phyloP scores from a whole-genome alignment of 148 eudicot species.

The Camellia sinensis region DNA sequence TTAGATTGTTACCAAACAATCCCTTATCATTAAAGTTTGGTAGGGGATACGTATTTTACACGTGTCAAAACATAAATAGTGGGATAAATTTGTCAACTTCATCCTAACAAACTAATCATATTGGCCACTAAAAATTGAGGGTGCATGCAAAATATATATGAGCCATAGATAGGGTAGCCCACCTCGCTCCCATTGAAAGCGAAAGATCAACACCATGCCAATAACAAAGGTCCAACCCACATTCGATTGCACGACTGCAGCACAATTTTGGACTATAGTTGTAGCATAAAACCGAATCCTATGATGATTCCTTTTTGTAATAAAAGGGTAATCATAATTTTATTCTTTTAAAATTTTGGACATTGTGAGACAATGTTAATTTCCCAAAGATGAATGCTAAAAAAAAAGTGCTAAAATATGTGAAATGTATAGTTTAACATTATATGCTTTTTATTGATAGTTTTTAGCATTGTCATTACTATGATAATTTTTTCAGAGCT shows the following conservation, averaged over 20 bases:
- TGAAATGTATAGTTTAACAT: too few relatives aligned
- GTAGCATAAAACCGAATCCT: slow-evolving; percentile 1
- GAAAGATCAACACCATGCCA: slow-evolving; percentile 2
- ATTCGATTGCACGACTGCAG: not conserved
- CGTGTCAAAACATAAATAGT: not conserved
- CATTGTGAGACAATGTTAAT: not conserved
- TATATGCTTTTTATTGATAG: too few relatives aligned
- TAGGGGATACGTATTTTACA: not conserved
- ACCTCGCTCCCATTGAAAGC: not conserved
- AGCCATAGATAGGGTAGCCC: not conserved
- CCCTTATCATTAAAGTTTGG: too few relatives aligned
- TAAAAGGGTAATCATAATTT: not conserved
- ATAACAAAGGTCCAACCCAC: not conserved
- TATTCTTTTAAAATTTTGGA: not conserved
- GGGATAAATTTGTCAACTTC: slow-evolving; percentile 12
- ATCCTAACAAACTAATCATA: slow-evolving; percentile 3
- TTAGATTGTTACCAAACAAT: too few relatives aligned
- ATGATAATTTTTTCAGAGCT: too few relatives aligned
- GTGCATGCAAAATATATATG: not conserved
- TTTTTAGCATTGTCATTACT: too few relatives aligned
- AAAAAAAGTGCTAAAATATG: too few relatives aligned
- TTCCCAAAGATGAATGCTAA: not conserved
- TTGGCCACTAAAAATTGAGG: slow-evolving; percentile 1
- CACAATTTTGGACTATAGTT: not conserved
- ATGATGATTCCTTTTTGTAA: not conserved